phyloP scores from a whole-genome alignment of 768 basidiomycete genomes.

The Clavaria fumosa region DNA sequence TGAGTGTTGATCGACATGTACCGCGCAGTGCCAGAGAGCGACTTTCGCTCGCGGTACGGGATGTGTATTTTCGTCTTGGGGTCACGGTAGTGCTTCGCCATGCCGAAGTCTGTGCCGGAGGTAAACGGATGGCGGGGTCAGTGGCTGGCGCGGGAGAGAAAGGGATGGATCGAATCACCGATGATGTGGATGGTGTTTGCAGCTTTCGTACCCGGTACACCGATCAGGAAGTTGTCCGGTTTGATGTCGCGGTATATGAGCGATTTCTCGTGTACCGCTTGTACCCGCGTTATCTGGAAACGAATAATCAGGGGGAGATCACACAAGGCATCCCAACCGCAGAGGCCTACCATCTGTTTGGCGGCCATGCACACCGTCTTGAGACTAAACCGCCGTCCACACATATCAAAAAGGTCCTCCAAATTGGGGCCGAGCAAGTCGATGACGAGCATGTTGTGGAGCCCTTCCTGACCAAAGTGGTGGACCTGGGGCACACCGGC shows the following conservation, averaged over 20 bases:
- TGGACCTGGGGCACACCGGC: constrained; percentile 96
- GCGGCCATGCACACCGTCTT: constrained; percentile 99
- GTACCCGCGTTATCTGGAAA: constrained; percentile 79
- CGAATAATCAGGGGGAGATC: constrained; percentile 7
- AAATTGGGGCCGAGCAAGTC: constrained; percentile 95
- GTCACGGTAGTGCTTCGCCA: constrained; percentile 99
- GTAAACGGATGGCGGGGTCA: constrained; percentile 3
- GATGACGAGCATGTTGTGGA: constrained; percentile 91
- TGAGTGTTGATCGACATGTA: constrained; percentile 99
- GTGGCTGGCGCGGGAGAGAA: neutral
- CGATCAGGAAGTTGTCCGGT: constrained; percentile 97
- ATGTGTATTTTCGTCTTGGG: constrained; percentile 97
- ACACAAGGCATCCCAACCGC: constrained; percentile 4
- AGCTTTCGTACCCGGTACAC: constrained; percentile 79
- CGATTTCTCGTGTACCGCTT: constrained; percentile 96
- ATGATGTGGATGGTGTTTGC: constrained; percentile 83
- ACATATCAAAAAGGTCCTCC: constrained; percentile 98
- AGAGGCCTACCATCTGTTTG: constrained; percentile 80
- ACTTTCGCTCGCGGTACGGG: constrained; percentile 98
- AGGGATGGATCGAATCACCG: constrained; percentile 32
- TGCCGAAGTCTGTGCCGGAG: constrained; percentile 68
- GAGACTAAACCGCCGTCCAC: constrained; percentile 90
- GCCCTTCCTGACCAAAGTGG: constrained; percentile 96
- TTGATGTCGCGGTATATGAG: constrained; percentile 95
- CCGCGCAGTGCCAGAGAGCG: constrained; percentile 87